phyloP scores from a whole-genome alignment of 345 rosid species.

The Pistacia integerrima region DNA sequence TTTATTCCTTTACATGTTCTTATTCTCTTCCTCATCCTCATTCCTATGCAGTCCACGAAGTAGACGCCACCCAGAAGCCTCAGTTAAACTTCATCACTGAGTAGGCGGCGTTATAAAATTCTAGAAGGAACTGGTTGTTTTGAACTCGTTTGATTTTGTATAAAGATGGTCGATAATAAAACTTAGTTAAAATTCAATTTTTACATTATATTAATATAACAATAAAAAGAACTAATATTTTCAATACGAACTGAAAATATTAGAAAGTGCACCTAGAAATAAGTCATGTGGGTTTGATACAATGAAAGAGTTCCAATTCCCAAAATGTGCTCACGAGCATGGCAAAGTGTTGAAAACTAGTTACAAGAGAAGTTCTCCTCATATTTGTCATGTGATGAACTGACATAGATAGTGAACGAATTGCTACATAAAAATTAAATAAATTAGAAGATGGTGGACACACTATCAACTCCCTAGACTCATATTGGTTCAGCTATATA shows the following conservation, averaged over 20 bases:
- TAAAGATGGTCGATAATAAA: no score
- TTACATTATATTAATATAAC: no score
- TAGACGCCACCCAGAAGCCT: no score
- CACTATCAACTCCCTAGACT: not conserved
- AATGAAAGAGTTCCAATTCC: not conserved
- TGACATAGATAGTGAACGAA: not conserved
- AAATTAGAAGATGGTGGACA: slow-evolving; percentile 8
- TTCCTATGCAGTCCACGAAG: no score
- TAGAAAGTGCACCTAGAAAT: not conserved
- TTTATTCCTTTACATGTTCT: no score
- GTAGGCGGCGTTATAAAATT: no score
- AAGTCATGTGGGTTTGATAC: not conserved
- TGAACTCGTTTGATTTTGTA: no score
- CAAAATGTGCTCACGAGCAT: not conserved
- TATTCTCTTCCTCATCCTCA: no score
- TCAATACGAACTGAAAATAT: not conserved
- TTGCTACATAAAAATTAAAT: slow-evolving; percentile 18
- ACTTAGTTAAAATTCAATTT: no score
- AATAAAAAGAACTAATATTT: not conserved
- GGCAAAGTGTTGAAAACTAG: not conserved
- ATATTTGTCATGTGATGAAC: not conserved
- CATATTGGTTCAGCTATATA: slow-evolving; percentile 13
- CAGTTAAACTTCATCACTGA: no score
- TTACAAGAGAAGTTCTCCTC: slow-evolving; percentile 12
- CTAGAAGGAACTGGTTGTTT: no score